phyloP scores from a whole-genome alignment of 106 monocot genomes.

The Cymbidium sinense region DNA sequence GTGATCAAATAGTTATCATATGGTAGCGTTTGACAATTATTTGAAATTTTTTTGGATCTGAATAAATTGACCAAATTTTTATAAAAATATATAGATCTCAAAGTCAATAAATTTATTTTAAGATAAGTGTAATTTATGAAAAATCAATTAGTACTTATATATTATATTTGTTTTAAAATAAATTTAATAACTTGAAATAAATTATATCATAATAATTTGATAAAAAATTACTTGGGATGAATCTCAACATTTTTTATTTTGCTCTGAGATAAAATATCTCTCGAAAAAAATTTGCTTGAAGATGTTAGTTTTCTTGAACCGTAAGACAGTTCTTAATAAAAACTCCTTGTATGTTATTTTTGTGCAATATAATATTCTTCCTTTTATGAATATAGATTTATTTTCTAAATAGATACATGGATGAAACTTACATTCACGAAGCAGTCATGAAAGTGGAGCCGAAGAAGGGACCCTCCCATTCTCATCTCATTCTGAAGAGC shows the following conservation, averaged over 20 bases:
- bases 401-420: too few species aligned
- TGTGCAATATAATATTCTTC: too few species aligned
- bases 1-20: not conserved
- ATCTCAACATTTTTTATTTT: too few species aligned
- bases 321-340: not conserved
- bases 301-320: not conserved
- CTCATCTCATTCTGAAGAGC: conserved; percentile 50
- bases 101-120: not conserved
- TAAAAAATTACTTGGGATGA: too few species aligned
- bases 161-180: too few species aligned
- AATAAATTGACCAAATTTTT: not conserved
- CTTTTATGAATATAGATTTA: too few species aligned
- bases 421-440: conserved; percentile 47
- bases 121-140: not conserved
- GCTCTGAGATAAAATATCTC: not conserved
- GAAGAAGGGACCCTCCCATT: conserved; percentile 66
- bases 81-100: not conserved
- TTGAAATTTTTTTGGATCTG: not conserved
- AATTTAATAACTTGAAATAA: too few species aligned
- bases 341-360: too few species aligned
- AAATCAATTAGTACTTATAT: too few species aligned
- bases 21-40: too few species aligned
- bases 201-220: too few species aligned
- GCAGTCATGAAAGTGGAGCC: conserved; percentile 78
- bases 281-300: not conserved